A percentile compares a stretch with the other conserved stretches of the same genome.
phyloP scores from a whole-genome alignment of 495 filamentous ascomycete species.

The Astrothelium subdiscretum region DNA sequence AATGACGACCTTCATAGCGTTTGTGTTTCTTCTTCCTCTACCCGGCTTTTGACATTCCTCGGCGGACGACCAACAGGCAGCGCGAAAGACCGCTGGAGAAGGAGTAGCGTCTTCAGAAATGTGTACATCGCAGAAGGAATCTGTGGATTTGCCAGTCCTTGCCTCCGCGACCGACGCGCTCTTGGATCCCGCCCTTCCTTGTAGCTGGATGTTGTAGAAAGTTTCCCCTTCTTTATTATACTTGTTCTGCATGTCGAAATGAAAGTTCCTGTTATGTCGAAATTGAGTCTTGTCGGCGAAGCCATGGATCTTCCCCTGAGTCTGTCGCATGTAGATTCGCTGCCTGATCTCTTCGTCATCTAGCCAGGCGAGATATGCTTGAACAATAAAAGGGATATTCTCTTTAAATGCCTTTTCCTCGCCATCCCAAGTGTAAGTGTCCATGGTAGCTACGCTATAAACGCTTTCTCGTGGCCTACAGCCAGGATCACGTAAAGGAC shows the following conservation, averaged over 20 bases:
- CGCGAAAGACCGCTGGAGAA: neutral
- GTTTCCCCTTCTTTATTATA: neutral
- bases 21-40: neutral
- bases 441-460: neutral
- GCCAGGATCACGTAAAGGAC: neutral
- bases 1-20: neutral
- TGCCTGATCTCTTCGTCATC: neutral
- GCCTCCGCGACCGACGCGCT: neutral
- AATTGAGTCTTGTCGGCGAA: neutral
- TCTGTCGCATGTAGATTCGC: neutral
- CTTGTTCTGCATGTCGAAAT: neutral
- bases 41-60: neutral
- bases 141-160: neutral
- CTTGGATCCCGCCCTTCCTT: neutral
- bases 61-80: neutral
- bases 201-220: neutral
- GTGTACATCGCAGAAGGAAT: neutral
- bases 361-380: neutral
- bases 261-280: neutral
- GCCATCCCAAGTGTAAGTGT: neutral
- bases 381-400: neutral
- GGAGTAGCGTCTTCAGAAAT: neutral
- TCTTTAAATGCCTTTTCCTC: neutral
- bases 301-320: neutral
- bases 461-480: neutral